Base-by-base conservation (phyloP, 495 filamentous ascomycete genomes). In the Neohortaea acidophila region DNA sequence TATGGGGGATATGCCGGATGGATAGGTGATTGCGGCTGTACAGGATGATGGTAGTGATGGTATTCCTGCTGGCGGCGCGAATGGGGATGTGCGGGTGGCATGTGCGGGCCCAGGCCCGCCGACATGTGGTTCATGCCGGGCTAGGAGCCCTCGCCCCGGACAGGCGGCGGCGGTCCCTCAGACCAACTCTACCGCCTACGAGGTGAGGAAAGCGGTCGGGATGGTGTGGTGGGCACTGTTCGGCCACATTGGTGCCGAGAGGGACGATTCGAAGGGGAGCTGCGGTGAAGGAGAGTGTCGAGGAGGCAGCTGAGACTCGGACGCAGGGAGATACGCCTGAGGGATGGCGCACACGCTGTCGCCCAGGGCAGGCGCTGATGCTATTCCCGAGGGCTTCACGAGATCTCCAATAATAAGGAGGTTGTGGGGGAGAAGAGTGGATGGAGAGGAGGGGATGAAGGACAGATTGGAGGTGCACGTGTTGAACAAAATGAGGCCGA, bases 1-100 rank as follows among this genome's bases (percentile, higher is more conserved):
- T 53, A 60, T 29, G 38, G 27, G 14, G 45, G 41, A 45, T 58
- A 57, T 11, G 53, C 51, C 28, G 51, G 51, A 35, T 55, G 54
- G 20, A 53, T 43, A 2, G 54, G 53, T 35, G 55, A 53, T 20
- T 58, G 57, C 23, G 56, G 45, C 42, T 44, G 53, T 13, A 11
- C 12, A 1, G 49, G 53, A n/a, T 49, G 35, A 27, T 49, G 35
- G 42, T 55, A 55, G 24, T 21, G 17, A 37, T 58, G 45, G 39
- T 55, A 54, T 13, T 59, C 59, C 21, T 43, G 37, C 45, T 55
- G 57, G 38, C 54, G 43, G 36, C 55, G 43, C 15, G 35, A 35
- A 4, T 41, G 46, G 23, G 50, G 54, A 44, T 61, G 48, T 37
- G 52, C 48, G 10, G 55, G 55, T 20, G 48, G 40, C 34, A 47